Evolutionary conservation across 2,329 filamentous ascomycete species (phyloP), one percentile per base, ranked within the genome.

Genomic region (Annulohypoxylon truncatum): DNA sequence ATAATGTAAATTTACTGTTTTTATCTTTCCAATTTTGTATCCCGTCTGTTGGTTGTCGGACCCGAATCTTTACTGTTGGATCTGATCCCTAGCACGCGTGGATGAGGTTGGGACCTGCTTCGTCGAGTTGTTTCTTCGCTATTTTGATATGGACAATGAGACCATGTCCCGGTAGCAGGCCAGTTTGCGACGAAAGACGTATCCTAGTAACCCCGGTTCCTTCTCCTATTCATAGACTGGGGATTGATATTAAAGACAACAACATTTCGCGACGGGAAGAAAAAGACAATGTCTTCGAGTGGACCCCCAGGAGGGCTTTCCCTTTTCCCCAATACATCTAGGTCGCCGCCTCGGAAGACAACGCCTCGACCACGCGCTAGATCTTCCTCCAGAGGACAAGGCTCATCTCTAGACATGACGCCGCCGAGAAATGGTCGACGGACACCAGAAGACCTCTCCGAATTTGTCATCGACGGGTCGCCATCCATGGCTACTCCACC

Each of bases 311-410:
- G 82, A 74, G 82, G 83, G 64, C 87, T 88, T 76, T 88, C 86
- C 64, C 82, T 88, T 65, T 88, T 88, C 72, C 85, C 86, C 26
- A 87, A 80, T 69, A 81, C 84, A 20, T 72, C 74, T 46, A 79
- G 80, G 63, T 79, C 82, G 18, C 79, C 81, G 53, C 79, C 81
- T 22, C 77, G 83, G 67, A 83, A 79, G 65, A 81, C 82, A 51
- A 78, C 78, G 1, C 77, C 81, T n/a, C 70, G 70, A 53, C 71
- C 75, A 33, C 75, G 74, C 48, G 68, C 71, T 44, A 67, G 75
- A 48, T 76, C 74, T 33, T 50, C 42, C 2, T 70, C 69, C 50
- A 69, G 69, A 48, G 71, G 71, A 53, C 73, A 72, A 35, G 70
- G 67, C 20, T 67, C 71, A 15, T 75, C 76, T 48, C 24, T 76